phyloP scores from a whole-genome alignment of 805 yeast species.

The Komagataella kurtzmanii region DNA sequence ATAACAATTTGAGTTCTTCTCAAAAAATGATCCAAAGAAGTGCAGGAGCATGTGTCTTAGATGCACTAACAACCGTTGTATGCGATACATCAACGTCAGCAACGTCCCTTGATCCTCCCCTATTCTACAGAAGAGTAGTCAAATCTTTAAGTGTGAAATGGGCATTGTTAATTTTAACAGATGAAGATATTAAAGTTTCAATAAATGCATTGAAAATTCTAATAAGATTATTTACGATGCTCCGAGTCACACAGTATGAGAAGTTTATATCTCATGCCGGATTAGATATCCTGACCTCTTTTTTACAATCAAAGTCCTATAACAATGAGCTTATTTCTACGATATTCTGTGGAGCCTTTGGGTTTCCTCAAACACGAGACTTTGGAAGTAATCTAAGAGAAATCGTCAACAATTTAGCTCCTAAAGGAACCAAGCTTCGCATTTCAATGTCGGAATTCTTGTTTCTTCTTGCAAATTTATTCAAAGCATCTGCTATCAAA shows the following conservation, averaged over 20 bases:
- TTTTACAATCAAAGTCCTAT: slow-evolving; percentile 32
- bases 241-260: slow-evolving; percentile 31
- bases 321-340: slow-evolving; percentile 28
- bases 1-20: slow-evolving; percentile 3
- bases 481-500: not conserved
- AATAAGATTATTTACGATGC: slow-evolving; percentile 29
- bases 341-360: slow-evolving; percentile 32
- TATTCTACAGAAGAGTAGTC: slow-evolving; percentile 26
- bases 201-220: slow-evolving; percentile 28
- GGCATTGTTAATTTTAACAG: slow-evolving; percentile 40
- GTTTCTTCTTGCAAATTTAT: not conserved
- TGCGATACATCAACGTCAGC: slow-evolving; percentile 18
- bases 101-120: slow-evolving; percentile 5
- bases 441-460: slow-evolving; percentile 14
- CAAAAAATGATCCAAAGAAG: not conserved
- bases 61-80: slow-evolving; percentile 24
- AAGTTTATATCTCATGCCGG: slow-evolving; percentile 42
- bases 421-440: slow-evolving; percentile 23
- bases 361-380: slow-evolving; percentile 18
- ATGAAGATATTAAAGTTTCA: slow-evolving; percentile 22
- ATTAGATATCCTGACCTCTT: slow-evolving; percentile 28
- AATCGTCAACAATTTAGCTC: slow-evolving; percentile 7
- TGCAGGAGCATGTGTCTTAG: slow-evolving; percentile 13
- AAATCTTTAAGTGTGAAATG: slow-evolving; percentile 54
- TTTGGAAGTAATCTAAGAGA: slow-evolving; percentile 5